Evolutionary conservation across 140 eudicot genomes (phyloP), one percentile per base, ranked within the genome.

Genomic region (Stevia rebaudiana): DNA sequence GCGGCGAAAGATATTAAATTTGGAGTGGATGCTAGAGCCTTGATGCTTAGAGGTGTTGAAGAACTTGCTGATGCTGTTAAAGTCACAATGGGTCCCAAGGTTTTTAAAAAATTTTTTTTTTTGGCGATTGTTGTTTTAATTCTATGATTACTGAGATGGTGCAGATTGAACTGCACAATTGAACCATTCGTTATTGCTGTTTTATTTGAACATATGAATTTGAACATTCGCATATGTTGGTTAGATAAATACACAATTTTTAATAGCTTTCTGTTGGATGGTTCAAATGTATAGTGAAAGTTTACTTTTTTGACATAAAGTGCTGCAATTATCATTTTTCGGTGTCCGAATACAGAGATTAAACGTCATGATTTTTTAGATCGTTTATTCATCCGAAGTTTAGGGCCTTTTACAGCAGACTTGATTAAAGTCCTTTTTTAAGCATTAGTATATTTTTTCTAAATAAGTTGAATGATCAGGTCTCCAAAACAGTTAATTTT

Each of bases 11-110:
- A 78, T 41, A 78, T 72, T 31, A 66, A 15, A 17, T 78, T 78
- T 61, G 82, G 82, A 35, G 75, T 78, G n/a, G 82, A 67, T 48
- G 82, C 82, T 21, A 74, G 82, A 51, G 78, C 79, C 19, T 67
- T 53, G 60, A 71, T 78, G 78, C 67, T 78, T 8, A 66, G 63
- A 23, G 82, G 82, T 28, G 75, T 72, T 3, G 78, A 78, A 51
- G 82, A 78, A 48, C 82, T 78, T 18, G 74, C 81, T 15, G 72
- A 73, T 56, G 72, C 78, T 11, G 78, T 73, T 19, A 57, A 64
- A 73, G 78, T 73, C 23, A 62, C 76, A 2, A 71, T 71, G 76
- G 76, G 76, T 3, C 76, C 76, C 8, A 71, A 71, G 70, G 76
- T 71, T 57, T 3, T 44, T 44, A 11, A 19, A 0, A 7, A 3